These are phyloP conservation scores for Entomortierella beljakovae DNA, from an alignment of 192 early-diverging fungal genomes.

Conservation along the genomic window DNA sequence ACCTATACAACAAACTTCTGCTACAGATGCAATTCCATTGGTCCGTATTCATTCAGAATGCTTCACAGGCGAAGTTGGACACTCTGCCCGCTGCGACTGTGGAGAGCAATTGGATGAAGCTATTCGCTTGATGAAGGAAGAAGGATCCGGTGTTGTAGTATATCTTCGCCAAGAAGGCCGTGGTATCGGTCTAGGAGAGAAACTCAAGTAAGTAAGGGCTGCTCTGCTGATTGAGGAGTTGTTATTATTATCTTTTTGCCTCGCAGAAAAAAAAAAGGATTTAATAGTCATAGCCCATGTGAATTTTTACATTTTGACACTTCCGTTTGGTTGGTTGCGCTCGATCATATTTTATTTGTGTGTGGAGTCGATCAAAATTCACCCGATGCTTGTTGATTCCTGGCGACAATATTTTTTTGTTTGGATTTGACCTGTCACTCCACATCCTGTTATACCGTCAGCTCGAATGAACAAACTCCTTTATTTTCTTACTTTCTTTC, in stretches of 20 bases:
- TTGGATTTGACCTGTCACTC: too few species aligned
- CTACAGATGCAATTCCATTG: conserved; percentile 62
- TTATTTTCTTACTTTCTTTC: too few species aligned
- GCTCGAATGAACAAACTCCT: too few species aligned
- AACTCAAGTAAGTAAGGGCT: conserved; percentile 77
- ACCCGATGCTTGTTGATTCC: too few species aligned
- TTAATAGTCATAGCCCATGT: not conserved
- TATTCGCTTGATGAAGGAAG: conserved; percentile 85
- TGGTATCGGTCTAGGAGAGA: conserved; percentile 93
- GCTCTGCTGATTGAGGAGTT: not conserved
- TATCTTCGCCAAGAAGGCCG: conserved; percentile 97
- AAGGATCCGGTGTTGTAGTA: conserved; percentile 89
- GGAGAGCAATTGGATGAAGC: conserved; percentile 94
- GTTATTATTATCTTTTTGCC: conserved; percentile 7
- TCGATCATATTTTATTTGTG: too few species aligned
- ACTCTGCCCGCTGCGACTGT: conserved; percentile 93
- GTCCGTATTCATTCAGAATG: conserved; percentile 98
- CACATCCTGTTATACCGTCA: too few species aligned
- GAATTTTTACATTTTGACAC: conserved; percentile 1
- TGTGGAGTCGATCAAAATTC: too few species aligned
- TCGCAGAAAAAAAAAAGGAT: too few species aligned
- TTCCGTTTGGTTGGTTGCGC: too few species aligned
- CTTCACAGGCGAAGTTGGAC: conserved; percentile 95
- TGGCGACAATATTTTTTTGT: too few species aligned
- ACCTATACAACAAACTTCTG: not conserved